Evolutionary conservation across 164 flowering plant species (phyloP), one percentile per base, ranked within the genome.

Genomic region (Vitis rupestris): DNA sequence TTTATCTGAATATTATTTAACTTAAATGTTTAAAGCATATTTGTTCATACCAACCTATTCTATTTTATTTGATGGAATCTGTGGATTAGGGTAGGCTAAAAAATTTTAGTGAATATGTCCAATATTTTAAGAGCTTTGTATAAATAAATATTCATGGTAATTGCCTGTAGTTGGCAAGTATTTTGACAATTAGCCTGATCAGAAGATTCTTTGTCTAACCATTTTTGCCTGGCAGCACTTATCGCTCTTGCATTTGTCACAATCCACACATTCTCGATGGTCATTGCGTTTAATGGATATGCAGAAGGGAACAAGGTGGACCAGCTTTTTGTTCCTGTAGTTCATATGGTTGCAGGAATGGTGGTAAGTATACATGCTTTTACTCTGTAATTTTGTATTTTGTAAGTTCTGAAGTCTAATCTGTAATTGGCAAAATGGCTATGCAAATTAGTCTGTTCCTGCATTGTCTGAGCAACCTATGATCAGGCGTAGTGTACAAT

Each of bases 201-300:
- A 13, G 51, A 23, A 62, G 65, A 8, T n/a, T 50, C 3, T 9
- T 16, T 63, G 16, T 68, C 57, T 75, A 54, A 75, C 59, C n/a
- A 16, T 13, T 53, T 37, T 59, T 70, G 49, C 11, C 44, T 75
- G 67, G 77, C 97, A 94, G 99, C 96, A 66, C 74, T 86, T 19
- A 79, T 94, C 75, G 83, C 93, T 69, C 97, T 94, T 66, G 97
- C 94, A 67, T 87, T 94, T 83, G 96, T 84, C 52, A 92, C 92
- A 6, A 91, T 92, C 64, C 99, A 92, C 73, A 92, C 99, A n/a
- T 90, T 88, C 82, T 94, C 99, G 13, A 94, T 94, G 97, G 96
- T 94, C 66, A 90, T 94, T 79, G 98, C 99, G 61, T 94, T 94
- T 80, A 88, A 85, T 66, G 98, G 97, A 51, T 94, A 87, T 79